A percentile compares a stretch with the other conserved stretches of the same genome.
These are phyloP conservation scores for Alisma plantagoaquatica DNA, from an alignment of 106 monocot genomes.

Conservation along the genomic window DNA sequence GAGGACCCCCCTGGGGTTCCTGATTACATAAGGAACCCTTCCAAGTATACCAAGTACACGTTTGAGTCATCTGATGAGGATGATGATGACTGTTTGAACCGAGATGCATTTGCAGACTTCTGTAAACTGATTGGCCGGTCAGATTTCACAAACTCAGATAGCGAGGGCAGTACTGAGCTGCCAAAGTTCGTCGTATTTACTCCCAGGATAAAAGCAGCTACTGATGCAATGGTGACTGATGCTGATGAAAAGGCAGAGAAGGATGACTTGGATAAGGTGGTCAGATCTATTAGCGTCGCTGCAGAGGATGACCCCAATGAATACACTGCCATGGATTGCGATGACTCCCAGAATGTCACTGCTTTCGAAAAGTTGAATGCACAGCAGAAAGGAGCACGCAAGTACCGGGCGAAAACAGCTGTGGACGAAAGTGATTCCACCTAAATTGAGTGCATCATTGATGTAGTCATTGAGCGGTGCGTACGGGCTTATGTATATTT, in stretches of 20 bases:
- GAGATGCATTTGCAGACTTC: conserved; percentile 61
- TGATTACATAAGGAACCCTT: conserved; percentile 80
- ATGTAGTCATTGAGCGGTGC: too few species aligned
- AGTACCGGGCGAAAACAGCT: conserved; percentile 30
- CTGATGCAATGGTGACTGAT: conserved; percentile 33
- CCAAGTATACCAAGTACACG: conserved; percentile 63
- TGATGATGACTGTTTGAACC: conserved; percentile 57
- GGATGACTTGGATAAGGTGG: background rate
- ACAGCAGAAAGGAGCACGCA: conserved; percentile 18
- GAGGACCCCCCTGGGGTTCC: conserved; percentile 38
- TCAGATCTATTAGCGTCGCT: conserved; percentile 16
- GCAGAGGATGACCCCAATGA: conserved; percentile 35
- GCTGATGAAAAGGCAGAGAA: conserved; percentile 3
- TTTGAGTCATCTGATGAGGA: conserved; percentile 31
- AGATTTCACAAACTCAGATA: conserved; percentile 15
- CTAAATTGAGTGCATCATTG: too few species aligned
- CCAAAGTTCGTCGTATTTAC: conserved; percentile 63
- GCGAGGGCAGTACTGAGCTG: conserved; percentile 25
- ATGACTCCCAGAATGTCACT: conserved; percentile 12
- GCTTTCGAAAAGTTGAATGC: background rate
- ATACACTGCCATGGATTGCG: conserved; percentile 60
- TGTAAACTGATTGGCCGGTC: conserved; percentile 35
- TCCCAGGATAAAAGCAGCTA: conserved; percentile 49
- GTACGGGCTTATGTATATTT: too few species aligned
- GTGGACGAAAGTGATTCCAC: conserved; percentile 4